A percentile compares a stretch with the other conserved stretches of the same genome.
Conservation (phyloP, 2,329 filamentous ascomycete genomes). For the Orbilia blumenaviensis region DNA sequence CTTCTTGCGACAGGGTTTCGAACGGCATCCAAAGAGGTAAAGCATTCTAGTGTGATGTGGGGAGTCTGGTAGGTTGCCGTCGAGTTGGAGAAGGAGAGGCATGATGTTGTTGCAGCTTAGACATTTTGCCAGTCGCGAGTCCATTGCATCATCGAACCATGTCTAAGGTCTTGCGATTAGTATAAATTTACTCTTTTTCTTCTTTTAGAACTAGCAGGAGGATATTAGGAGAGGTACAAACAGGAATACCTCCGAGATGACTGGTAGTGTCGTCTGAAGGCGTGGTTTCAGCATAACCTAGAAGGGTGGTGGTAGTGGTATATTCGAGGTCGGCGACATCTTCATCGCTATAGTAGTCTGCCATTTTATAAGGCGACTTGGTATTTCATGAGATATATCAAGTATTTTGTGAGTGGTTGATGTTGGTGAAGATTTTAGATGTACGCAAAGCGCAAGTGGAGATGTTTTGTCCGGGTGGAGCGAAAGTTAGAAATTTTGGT, state of each 20-base stretch:
- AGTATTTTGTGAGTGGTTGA: background rate
- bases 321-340: slow-evolving; percentile 49
- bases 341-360: slow-evolving; percentile 49
- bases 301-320: slow-evolving; percentile 69
- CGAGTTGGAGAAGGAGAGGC: slow-evolving; percentile 85
- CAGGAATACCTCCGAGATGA: slow-evolving; percentile 85
- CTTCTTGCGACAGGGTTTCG: slow-evolving; percentile 80
- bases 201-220: background rate
- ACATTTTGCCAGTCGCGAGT: slow-evolving; percentile 81
- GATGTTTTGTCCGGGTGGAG: background rate
- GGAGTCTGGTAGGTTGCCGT: slow-evolving; percentile 84
- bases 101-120: slow-evolving; percentile 85
- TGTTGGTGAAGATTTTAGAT: background rate
- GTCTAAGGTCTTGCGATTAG: slow-evolving; percentile 66
- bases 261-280: slow-evolving; percentile 82
- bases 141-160: slow-evolving; percentile 84
- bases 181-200: background rate
- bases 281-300: slow-evolving; percentile 81
- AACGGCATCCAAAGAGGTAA: slow-evolving; percentile 84
- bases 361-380: slow-evolving; percentile 30
- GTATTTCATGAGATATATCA: background rate
- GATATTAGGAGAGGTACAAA: slow-evolving; percentile 64
- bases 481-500: slow-evolving; percentile 43
- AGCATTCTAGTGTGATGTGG: slow-evolving; percentile 85
- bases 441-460: background rate